Evolutionary conservation across 129 eudicot genomes (phyloP).

Genomic region (Flaveria bidentis): DNA sequence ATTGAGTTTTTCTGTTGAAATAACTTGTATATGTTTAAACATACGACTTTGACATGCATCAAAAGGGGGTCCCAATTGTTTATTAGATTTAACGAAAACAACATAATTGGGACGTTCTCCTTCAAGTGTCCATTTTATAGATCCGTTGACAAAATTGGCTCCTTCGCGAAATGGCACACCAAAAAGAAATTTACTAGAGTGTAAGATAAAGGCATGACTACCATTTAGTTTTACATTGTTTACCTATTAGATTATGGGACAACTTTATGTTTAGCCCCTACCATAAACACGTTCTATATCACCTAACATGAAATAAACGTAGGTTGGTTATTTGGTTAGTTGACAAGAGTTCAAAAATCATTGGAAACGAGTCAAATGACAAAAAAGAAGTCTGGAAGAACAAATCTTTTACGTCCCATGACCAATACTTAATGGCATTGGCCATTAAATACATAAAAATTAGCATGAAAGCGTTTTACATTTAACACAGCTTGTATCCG

Average conservation of each 20-base stretch:
- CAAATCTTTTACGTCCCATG: too few relatives aligned
- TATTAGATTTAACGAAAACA: constrained; percentile 59
- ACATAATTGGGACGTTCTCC: constrained; percentile 69
- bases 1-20: constrained; percentile 59
- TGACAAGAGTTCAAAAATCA: too few relatives aligned
- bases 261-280: neutral
- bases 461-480: too few relatives aligned
- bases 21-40: constrained; percentile 38
- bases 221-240: constrained; percentile 60
- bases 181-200: constrained; percentile 73
- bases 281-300: constrained; percentile 26
- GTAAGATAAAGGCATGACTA: constrained; percentile 51
- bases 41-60: too few relatives aligned
- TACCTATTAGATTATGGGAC: constrained; percentile 53
- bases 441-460: too few relatives aligned
- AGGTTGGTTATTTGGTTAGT: neutral
- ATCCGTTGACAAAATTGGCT: constrained; percentile 65
- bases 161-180: constrained; percentile 73
- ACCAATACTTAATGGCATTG: too few relatives aligned
- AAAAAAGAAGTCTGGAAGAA: too few relatives aligned
- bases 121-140: constrained; percentile 63
- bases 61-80: constrained; percentile 35
- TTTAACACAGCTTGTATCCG: too few relatives aligned
- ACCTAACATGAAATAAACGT: constrained; percentile 38
- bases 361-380: neutral